Base-by-base conservation (phyloP, 2,329 filamentous ascomycete species). In the Didymellaceae sp. region DNA sequence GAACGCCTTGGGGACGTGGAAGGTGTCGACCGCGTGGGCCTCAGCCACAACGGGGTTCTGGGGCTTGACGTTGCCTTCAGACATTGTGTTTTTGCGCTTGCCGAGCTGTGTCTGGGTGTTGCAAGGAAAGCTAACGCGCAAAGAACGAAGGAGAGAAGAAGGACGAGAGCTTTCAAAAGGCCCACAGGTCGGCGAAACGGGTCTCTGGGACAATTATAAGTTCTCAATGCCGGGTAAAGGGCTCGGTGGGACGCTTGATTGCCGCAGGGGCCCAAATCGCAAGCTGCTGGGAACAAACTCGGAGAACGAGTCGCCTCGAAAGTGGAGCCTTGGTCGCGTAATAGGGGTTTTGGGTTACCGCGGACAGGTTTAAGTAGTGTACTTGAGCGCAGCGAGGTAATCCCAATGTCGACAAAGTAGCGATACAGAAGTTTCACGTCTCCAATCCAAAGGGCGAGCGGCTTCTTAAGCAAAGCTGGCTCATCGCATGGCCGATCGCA, bases 21-120 rank as follows among this genome's bases (percentile, higher is more conserved):
- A 90, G 16, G 88, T 91, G 74, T 90, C 86, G 63, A 91, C 87
- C 69, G 86, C 77, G 74, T 91, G 88, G 67, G 88, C 87, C 80
- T 91, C 89, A 55, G 81, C 80, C 66, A 91, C 88, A 65, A 89
- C 86, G 20, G 67, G 64, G 44, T 47, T 47, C 45, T 45, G 33
- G 24, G 75, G 75, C 61, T 74, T 69, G 30, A 70, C 65, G 42
- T 68, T 55, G 55, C 77, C 77, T 60, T 79, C 77, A 55, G 77
- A 78, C 77, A 79, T 79, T 55, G 42, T 61, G 58, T 34, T 44
- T 18, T 45, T 55, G 51, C 44, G 11, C 31, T 26, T 24, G 40
- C 41, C 31, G 37, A 24, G 10, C 5, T 28, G 41, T 38, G 16
- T 45, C 35, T 20, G 17, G n/a, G 18, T 6, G 24, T 25, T 14